phyloP scores from a whole-genome alignment of 2,329 filamentous ascomycete species.

The Clathrospora elynae region DNA sequence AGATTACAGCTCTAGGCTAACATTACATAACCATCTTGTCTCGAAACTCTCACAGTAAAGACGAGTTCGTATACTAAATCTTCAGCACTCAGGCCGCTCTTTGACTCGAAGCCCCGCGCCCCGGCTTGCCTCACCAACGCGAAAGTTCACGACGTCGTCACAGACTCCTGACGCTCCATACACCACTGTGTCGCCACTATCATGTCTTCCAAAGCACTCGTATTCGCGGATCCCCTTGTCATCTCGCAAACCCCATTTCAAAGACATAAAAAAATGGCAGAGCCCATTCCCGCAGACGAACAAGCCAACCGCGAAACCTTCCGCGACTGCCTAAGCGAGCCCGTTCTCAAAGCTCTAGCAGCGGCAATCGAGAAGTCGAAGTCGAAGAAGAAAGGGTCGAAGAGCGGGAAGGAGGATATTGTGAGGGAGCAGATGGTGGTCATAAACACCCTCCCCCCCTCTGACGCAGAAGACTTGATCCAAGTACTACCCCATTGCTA shows the following conservation, averaged over 20 bases:
- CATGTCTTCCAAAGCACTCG: slow-evolving; percentile 8
- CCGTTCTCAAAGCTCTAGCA: slow-evolving; percentile 67
- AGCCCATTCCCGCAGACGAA: slow-evolving; percentile 45
- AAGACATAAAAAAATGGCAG: slow-evolving; percentile 31
- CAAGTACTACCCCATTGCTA: too few species aligned
- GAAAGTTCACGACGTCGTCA: slow-evolving; percentile 29
- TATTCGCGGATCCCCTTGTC: not conserved
- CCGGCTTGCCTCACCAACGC: slow-evolving; percentile 22
- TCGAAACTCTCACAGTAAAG: slow-evolving; percentile 11
- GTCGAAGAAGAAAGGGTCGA: slow-evolving; percentile 51
- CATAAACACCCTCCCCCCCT: slow-evolving; percentile 59
- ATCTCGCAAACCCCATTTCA: not conserved
- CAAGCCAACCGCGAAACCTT: slow-evolving; percentile 69
- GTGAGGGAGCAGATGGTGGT: slow-evolving; percentile 39
- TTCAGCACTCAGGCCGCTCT: slow-evolving; percentile 22
- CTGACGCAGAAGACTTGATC: too few species aligned
- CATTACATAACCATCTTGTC: not conserved
- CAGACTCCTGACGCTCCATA: slow-evolving; percentile 21
- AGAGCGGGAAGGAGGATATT: slow-evolving; percentile 24
- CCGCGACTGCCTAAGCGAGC: slow-evolving; percentile 73
- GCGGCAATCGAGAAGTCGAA: slow-evolving; percentile 50
- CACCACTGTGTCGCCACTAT: slow-evolving; percentile 15
- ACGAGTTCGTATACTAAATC: slow-evolving; percentile 10
- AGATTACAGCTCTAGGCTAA: slow-evolving; percentile 1
- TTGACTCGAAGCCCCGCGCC: slow-evolving; percentile 8